Evolutionary conservation across 306 rosid species (phyloP), one percentile per base, ranked within the genome.

Genomic region (Dryas alaskensis): DNA sequence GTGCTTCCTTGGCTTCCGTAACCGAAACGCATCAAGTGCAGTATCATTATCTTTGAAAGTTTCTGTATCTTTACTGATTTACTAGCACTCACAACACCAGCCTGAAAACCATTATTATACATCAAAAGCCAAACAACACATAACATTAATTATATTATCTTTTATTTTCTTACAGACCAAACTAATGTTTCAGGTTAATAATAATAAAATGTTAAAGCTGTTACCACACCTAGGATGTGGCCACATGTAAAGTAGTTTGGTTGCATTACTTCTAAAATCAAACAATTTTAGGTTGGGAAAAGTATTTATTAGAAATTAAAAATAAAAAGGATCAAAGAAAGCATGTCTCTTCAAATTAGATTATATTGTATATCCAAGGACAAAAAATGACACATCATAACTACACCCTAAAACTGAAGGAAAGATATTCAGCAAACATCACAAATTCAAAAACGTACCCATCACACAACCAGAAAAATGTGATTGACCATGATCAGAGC

Each of bases 1-100:
- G 98, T 86, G 86, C 98, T 95, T 83, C 99, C 99, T 74, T 90
- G 99, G 81, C 86, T 87, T 84, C 98, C 99, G 73, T 95, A 95
- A 76, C 93, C 59, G 78, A 95, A 95, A 14, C 98, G 97, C 98
- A 78, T 92, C 81, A 92, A 81, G 77, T 95, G 99, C 87, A 95
- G 77, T 83, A 95, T 88, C 99, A 95, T 74, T 73, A 95, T 85
- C 86, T 90, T 90, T 4, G 99, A 81, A 71, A 88, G 99, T 14
- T 82, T 86, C 77, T 76, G 86, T 80, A 95, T 90, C 68, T 92
- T 82, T 31, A 92, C 60, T 61, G 97, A 80, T 78, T 89, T 95
- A 74, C 87, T 87, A 50, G 99, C 99, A 84, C 83, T 68, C 79
- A 92, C 98, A 40, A 85, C 78, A 61, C 93, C 92, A 52, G 90